phyloP scores from a whole-genome alignment of 257 asterid genomes.

The Penstemon newberryi region DNA sequence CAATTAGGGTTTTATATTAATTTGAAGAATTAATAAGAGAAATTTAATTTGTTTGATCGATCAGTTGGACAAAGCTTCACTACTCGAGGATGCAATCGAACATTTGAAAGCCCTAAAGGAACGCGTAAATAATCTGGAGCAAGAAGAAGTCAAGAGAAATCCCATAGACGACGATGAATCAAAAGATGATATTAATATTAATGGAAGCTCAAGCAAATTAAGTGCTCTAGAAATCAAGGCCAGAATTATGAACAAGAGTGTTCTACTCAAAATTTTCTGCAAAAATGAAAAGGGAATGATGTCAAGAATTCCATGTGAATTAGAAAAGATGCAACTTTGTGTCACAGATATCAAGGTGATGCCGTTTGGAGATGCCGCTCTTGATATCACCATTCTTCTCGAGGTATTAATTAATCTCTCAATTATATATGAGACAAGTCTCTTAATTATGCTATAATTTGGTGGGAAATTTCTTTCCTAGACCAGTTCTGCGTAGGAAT shows the following conservation, averaged over 20 bases:
- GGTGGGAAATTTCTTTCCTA: too few species aligned
- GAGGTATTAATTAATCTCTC: conserved; percentile 35
- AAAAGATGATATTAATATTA: background rate
- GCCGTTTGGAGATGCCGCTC: conserved; percentile 48
- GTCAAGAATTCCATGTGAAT: conserved; percentile 35
- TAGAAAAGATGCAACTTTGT: conserved; percentile 47
- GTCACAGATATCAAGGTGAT: conserved; percentile 50
- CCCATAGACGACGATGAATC: background rate
- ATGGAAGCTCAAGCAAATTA: background rate
- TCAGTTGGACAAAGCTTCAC: conserved; percentile 48
- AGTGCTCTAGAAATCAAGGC: conserved; percentile 38
- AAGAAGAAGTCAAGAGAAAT: conserved; percentile 24
- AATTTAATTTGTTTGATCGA: too few species aligned
- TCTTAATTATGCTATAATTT: too few species aligned
- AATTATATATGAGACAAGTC: too few species aligned
- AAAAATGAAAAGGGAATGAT: conserved; percentile 36
- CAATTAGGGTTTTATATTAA: too few species aligned
- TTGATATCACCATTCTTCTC: conserved; percentile 54
- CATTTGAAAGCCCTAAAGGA: conserved; percentile 52
- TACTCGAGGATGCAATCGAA: conserved; percentile 42
- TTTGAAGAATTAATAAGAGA: too few species aligned
- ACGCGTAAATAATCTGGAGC: conserved; percentile 42
- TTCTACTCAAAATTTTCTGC: conserved; percentile 49
- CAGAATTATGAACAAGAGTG: conserved; percentile 34
- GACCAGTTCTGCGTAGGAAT: too few species aligned